Evolutionary conservation across 352 stramenopile genomes (phyloP).

Genomic region (Phytophthora melonis): DNA sequence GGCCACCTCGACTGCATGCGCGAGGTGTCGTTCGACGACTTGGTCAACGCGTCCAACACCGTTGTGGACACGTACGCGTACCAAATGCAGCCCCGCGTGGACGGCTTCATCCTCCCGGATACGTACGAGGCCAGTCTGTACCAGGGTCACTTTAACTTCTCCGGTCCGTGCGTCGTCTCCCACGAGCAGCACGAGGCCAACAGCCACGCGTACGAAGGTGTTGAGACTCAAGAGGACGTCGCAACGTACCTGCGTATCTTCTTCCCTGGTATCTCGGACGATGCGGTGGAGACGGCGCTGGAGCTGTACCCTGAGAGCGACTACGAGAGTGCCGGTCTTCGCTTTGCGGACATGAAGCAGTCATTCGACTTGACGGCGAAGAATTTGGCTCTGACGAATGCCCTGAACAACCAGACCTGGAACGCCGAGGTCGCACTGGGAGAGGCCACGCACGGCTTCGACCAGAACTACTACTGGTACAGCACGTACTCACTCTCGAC

Average conservation of each 20-base stretch:
- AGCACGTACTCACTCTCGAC: constrained; percentile 28
- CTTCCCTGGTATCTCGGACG: constrained; percentile 37
- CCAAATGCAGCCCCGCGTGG: constrained; percentile 26
- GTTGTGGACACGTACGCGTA: constrained; percentile 18
- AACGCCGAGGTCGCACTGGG: constrained; percentile 31
- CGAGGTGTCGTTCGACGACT: constrained; percentile 9
- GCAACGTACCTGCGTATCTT: constrained; percentile 34
- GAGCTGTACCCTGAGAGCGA: constrained; percentile 30
- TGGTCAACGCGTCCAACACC: constrained; percentile 4
- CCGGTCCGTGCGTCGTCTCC: constrained; percentile 35
- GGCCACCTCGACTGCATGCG: constrained; percentile 26
- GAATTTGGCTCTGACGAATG: constrained; percentile 29
- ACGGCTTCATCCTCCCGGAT: constrained; percentile 29
- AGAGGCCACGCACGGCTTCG: constrained; percentile 21
- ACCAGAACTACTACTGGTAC: constrained; percentile 45
- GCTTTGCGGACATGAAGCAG: constrained; percentile 40
- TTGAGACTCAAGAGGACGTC: constrained; percentile 28
- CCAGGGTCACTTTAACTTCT: constrained; percentile 46
- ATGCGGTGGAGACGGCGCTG: constrained; percentile 25
- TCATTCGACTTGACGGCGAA: constrained; percentile 36
- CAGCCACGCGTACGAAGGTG: constrained; percentile 14
- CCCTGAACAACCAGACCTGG: constrained; percentile 39
- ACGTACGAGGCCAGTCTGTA: constrained; percentile 42
- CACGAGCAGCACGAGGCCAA: constrained; percentile 38
- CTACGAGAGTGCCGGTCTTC: constrained; percentile 38